Percentiles rank a stretch among this genome's conserved stretches.
Conservation (phyloP, 2,329 filamentous ascomycete genomes). For the Nannizziopsis arthrosporioides region DNA sequence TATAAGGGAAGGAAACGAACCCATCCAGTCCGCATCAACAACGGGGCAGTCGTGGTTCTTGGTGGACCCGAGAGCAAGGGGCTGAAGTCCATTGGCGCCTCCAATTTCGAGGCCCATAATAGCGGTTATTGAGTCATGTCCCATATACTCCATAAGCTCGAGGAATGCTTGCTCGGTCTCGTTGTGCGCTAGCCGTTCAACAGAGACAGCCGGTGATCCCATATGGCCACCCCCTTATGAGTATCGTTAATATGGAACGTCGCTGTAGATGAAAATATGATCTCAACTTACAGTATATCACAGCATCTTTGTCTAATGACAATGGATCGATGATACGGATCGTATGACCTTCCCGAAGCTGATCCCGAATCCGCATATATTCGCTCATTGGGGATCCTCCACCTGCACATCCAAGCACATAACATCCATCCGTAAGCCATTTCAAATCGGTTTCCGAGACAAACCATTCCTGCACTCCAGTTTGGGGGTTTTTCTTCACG, state of each 20-base stretch:
- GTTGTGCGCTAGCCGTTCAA: conserved; percentile 49
- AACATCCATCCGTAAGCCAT: conserved; percentile 39
- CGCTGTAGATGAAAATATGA: conserved; percentile 34
- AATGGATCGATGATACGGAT: conserved; percentile 34
- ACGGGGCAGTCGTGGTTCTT: conserved; percentile 40
- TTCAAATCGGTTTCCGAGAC: conserved; percentile 36
- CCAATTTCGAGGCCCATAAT: conserved; percentile 56
- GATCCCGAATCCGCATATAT: conserved; percentile 33
- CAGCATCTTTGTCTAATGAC: conserved; percentile 34
- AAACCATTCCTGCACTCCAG: conserved; percentile 27
- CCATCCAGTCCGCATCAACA: conserved; percentile 38
- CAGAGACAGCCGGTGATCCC: conserved; percentile 49
- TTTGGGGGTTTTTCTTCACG: conserved; percentile 24
- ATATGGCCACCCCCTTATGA: conserved; percentile 42
- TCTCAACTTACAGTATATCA: conserved; percentile 37
- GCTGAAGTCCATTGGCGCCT: conserved; percentile 52
- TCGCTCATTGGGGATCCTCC: conserved; percentile 38
- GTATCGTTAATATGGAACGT: conserved; percentile 21
- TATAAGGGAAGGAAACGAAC: conserved; percentile 18
- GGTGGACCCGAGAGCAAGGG: conserved; percentile 45
- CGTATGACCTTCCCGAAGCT: conserved; percentile 30
- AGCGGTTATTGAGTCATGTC: conserved; percentile 38
- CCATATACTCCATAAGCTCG: conserved; percentile 44
- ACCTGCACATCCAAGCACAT: conserved; percentile 40
- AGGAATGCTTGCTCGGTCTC: conserved; percentile 36